Conservation (phyloP, 1,284 basidiomycete species). For the Blastosporella zonata region DNA sequence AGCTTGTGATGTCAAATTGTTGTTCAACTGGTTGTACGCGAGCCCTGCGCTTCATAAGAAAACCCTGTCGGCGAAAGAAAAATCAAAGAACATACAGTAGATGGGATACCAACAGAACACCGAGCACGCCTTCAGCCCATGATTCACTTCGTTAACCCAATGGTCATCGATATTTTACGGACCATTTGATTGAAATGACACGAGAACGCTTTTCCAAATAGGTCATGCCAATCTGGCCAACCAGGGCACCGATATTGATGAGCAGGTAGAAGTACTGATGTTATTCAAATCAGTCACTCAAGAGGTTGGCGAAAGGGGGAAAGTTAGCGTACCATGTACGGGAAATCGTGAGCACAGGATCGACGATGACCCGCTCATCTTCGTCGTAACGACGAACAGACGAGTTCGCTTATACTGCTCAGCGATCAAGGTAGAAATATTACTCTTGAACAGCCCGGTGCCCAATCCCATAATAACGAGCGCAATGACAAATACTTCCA, state of each 20-base stretch:
- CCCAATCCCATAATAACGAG: conserved; percentile 63
- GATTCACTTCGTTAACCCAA: conserved; percentile 82
- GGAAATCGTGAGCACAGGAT: conserved; percentile 70
- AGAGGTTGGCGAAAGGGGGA: background rate
- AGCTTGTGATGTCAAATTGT: conserved; percentile 80
- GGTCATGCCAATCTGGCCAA: conserved; percentile 70
- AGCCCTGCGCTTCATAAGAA: conserved; percentile 47
- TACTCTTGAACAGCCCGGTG: conserved; percentile 33
- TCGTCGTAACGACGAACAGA: conserved; percentile 51
- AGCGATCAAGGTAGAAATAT: conserved; percentile 51
- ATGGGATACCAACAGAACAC: conserved; percentile 81
- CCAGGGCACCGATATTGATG: conserved; percentile 74
- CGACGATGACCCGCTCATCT: conserved; percentile 75
- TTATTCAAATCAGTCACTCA: background rate
- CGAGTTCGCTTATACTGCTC: conserved; percentile 69
- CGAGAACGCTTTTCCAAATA: conserved; percentile 63
- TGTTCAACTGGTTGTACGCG: conserved; percentile 73
- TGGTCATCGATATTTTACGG: conserved; percentile 45
- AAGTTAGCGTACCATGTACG: conserved; percentile 61
- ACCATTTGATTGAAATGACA: background rate
- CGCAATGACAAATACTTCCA: conserved; percentile 64
- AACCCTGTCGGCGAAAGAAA: background rate
- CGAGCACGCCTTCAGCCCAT: conserved; percentile 81
- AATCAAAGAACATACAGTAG: conserved; percentile 48
- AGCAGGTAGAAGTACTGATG: conserved; percentile 73